A percentile compares a stretch with the other conserved stretches of the same genome.
phyloP scores from a whole-genome alignment of 495 filamentous ascomycete genomes.

The Aspergillus funiculosus region DNA sequence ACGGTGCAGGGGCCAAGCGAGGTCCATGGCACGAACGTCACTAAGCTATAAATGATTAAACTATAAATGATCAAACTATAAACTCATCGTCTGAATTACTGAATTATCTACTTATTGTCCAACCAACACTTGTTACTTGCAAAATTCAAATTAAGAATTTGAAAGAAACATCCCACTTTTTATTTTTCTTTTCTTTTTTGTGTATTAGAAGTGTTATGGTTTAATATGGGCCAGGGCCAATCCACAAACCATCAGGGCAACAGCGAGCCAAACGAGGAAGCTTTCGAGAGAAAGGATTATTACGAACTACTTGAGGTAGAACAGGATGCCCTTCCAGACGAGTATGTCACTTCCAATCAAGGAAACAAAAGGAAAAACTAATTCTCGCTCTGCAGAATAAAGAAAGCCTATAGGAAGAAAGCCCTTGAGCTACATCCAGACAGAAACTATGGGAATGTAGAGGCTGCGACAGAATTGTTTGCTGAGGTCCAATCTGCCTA shows the following conservation, averaged over 20 bases:
- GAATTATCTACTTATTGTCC: too few species aligned
- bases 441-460: slow-evolving; percentile 82
- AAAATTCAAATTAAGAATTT: too few species aligned
- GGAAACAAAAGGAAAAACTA: neutral
- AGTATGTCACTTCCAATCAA: slow-evolving; percentile 50
- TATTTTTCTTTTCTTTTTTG: too few species aligned
- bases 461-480: slow-evolving; percentile 76
- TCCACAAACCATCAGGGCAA: slow-evolving; percentile 47
- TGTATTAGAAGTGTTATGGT: too few species aligned
- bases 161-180: too few species aligned
- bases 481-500: slow-evolving; percentile 90
- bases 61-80: too few species aligned
- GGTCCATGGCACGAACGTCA: too few species aligned
- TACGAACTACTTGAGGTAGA: slow-evolving; percentile 82
- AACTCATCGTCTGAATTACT: too few species aligned
- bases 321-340: slow-evolving; percentile 68
- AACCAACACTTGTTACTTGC: too few species aligned
- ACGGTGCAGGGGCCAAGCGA: too few species aligned
- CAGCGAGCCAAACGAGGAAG: slow-evolving; percentile 14
- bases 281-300: slow-evolving; percentile 67
- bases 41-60: too few species aligned
- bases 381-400: slow-evolving; percentile 59
- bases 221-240: slow-evolving; percentile 73
- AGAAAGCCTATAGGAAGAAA: slow-evolving; percentile 85
- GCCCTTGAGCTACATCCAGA: slow-evolving; percentile 94